Conservation (phyloP, 192 early-diverging fungal species). For the Neocallimastix lanati region DNA sequence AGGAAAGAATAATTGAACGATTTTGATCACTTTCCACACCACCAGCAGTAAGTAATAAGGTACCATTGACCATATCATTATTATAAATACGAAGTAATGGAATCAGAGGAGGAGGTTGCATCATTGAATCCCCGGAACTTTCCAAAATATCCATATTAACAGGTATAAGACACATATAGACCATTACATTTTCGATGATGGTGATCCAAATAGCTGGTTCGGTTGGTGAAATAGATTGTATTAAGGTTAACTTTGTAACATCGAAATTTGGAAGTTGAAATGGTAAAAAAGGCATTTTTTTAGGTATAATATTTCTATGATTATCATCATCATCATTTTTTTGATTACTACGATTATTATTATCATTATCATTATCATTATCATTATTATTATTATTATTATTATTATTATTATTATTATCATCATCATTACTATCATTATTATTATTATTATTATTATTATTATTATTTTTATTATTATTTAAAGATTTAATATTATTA, state of each 20-base stretch:
- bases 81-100: constrained; percentile 61
- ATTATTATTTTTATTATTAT: not conserved
- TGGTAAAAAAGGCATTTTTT: not conserved
- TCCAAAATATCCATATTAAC: constrained; percentile 10
- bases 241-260: not conserved
- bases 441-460: not conserved
- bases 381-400: no score
- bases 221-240: not conserved
- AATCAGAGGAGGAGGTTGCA: not conserved
- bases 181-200: not conserved
- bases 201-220: constrained; percentile 9
- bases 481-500: not conserved
- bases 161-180: constrained; percentile 12
- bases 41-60: constrained; percentile 64
- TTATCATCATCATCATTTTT: no score
- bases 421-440: no score
- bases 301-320: no score
- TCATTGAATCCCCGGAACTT: constrained; percentile 16
- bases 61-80: constrained; percentile 64
- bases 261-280: not conserved
- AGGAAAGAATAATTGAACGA: constrained; percentile 61
- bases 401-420: not conserved
- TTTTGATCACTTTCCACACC: constrained; percentile 71
- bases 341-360: no score
- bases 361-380: not conserved